phyloP scores from a whole-genome alignment of 495 filamentous ascomycete species.

The Xylaria sp. region DNA sequence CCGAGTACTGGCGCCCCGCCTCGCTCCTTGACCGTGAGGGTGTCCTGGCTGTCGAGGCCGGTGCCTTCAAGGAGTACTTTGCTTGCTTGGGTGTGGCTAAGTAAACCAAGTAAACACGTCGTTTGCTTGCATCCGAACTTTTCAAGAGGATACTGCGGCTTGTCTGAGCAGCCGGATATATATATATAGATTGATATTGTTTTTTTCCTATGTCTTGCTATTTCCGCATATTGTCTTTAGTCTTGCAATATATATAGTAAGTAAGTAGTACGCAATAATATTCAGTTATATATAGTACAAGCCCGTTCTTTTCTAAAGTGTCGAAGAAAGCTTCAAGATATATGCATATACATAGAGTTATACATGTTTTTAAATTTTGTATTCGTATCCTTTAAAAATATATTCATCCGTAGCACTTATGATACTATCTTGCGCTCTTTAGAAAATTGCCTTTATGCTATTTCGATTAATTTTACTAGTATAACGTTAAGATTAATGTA shows the following conservation, averaged over 20 bases:
- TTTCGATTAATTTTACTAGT: not conserved
- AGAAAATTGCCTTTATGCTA: not conserved
- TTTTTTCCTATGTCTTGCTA: not conserved
- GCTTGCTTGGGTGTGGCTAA: slow-evolving; percentile 46
- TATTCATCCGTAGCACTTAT: not conserved
- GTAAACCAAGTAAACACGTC: slow-evolving; percentile 22
- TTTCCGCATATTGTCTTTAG: not conserved
- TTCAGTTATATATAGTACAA: no score
- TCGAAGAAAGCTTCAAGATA: not conserved
- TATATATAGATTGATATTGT: not conserved
- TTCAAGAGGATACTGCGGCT: not conserved
- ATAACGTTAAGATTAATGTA: not conserved
- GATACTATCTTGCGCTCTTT: not conserved
- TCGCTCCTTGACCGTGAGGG: slow-evolving; percentile 41
- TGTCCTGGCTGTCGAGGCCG: slow-evolving; percentile 43
- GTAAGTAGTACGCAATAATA: not conserved
- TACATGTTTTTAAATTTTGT: not conserved
- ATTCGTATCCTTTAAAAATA: not conserved
- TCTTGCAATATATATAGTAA: not conserved
- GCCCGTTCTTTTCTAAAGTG: not conserved
- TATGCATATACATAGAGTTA: not conserved
- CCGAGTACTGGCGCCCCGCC: slow-evolving; percentile 44
- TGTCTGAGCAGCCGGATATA: not conserved
- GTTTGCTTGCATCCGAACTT: not conserved
- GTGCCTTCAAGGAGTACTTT: slow-evolving; percentile 46